These are phyloP conservation scores for Aspergillus proliferans DNA, from an alignment of 2,329 filamentous ascomycete genomes.

Conservation along the genomic window DNA sequence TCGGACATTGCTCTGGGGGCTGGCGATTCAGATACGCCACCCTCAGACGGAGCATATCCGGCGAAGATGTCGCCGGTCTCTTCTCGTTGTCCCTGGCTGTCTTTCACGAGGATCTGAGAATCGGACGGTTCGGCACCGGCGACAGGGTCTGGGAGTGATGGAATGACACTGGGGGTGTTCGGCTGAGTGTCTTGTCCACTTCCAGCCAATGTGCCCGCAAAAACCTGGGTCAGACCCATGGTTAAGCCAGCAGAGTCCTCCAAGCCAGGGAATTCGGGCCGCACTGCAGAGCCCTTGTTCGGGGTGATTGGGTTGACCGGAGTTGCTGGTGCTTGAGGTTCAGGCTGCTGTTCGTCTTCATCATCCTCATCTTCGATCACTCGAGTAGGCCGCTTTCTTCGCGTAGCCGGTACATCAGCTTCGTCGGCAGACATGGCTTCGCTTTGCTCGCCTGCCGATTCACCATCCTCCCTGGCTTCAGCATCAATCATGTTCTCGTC, in stretches of 20 bases:
- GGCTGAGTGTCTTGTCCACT: conserved; percentile 41
- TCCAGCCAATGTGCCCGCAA: conserved; percentile 77
- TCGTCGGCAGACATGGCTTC: conserved; percentile 36
- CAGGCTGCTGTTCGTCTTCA: conserved; percentile 38
- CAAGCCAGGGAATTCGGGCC: conserved; percentile 61
- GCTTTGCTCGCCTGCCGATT: conserved; percentile 12
- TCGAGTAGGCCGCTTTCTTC: conserved; percentile 47
- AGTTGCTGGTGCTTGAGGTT: conserved; percentile 28
- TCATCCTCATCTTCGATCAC: conserved; percentile 65
- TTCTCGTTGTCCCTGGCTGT: conserved; percentile 47
- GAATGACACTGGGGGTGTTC: conserved; percentile 34
- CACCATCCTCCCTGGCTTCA: conserved; percentile 11
- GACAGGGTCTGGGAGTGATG: conserved; percentile 46
- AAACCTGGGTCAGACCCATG: conserved; percentile 80
- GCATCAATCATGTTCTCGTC: conserved; percentile 18
- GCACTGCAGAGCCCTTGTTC: conserved; percentile 23
- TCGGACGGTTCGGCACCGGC: conserved; percentile 56
- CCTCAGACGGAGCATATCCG: conserved; percentile 27
- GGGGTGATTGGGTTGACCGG: conserved; percentile 19
- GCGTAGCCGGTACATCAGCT: conserved; percentile 40
- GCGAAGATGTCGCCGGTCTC: conserved; percentile 42
- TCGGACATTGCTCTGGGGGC: conserved; percentile 49
- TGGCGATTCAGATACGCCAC: conserved; percentile 31
- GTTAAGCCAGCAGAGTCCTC: conserved; percentile 43
- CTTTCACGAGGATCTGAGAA: conserved; percentile 55